Conservation (phyloP, 345 rosid genomes). For the Turritis glabra region DNA sequence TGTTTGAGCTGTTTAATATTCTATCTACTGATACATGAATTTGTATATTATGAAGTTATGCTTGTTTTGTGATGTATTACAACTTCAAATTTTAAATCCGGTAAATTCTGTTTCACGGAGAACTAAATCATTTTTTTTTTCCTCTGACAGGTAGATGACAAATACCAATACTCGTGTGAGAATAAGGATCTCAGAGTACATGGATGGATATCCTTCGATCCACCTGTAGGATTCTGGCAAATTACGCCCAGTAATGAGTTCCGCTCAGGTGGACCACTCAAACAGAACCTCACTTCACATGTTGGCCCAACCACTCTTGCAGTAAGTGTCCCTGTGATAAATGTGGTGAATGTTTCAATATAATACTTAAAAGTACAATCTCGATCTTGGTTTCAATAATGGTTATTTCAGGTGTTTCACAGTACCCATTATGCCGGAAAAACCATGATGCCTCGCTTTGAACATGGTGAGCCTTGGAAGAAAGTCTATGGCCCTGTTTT, state of each 20-base stretch:
- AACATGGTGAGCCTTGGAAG: slow-evolving; percentile 79
- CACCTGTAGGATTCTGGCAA: slow-evolving; percentile 96
- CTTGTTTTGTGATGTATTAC: not conserved
- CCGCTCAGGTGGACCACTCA: slow-evolving; percentile 91
- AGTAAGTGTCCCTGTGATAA: slow-evolving; percentile 44
- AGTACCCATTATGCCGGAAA: slow-evolving; percentile 84
- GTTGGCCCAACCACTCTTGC: slow-evolving; percentile 92
- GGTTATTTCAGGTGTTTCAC: slow-evolving; percentile 65
- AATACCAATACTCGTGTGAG: slow-evolving; percentile 89
- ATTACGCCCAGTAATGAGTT: slow-evolving; percentile 93
- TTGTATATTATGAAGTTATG: not conserved
- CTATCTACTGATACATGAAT: not conserved
- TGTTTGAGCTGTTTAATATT: not conserved
- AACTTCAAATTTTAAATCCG: not conserved
- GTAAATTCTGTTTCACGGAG: not conserved
- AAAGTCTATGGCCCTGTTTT: slow-evolving; percentile 95
- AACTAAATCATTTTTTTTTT: slow-evolving; percentile 12
- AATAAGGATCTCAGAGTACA: slow-evolving; percentile 78
- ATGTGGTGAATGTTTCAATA: not conserved
- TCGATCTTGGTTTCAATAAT: not conserved
- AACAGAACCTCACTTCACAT: slow-evolving; percentile 93
- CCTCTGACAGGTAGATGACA: slow-evolving; percentile 82
- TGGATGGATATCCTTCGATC: slow-evolving; percentile 88
- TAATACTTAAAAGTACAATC: not conserved
- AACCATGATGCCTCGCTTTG: slow-evolving; percentile 58